A percentile compares a stretch with the other conserved stretches of the same genome.
phyloP scores from a whole-genome alignment of 2,329 filamentous ascomycete genomes.

The Colletotrichum truncatum region DNA sequence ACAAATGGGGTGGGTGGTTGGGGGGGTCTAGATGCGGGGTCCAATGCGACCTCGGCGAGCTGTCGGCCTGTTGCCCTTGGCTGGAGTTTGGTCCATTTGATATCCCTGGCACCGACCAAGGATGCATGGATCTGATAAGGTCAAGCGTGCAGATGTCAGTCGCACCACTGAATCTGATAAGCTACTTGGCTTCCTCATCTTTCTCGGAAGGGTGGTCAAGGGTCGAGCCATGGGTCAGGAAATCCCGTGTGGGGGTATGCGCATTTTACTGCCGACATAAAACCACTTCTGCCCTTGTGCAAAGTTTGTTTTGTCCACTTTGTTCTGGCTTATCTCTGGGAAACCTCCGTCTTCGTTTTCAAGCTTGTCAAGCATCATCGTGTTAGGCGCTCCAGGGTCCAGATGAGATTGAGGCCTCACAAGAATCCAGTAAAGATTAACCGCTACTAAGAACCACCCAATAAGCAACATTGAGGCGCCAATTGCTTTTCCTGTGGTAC shows the following conservation, averaged over 20 bases:
- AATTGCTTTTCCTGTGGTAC: not conserved
- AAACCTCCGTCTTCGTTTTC: not conserved
- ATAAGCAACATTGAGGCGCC: not conserved
- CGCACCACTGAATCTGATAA: slow-evolving; percentile 22
- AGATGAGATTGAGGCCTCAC: not conserved
- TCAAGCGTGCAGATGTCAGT: not conserved
- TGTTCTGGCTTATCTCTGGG: not conserved
- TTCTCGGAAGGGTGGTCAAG: not conserved
- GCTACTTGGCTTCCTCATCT: slow-evolving; percentile 4
- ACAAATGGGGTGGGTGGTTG: not conserved
- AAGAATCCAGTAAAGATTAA: not conserved
- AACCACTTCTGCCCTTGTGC: not conserved
- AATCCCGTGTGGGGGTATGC: not conserved
- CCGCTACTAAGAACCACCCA: not conserved
- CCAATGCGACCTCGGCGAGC: slow-evolving; percentile 11
- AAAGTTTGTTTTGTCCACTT: not conserved
- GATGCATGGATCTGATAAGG: slow-evolving; percentile 28
- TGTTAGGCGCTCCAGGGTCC: not conserved
- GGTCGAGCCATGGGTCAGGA: too few species aligned
- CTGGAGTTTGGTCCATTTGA: not conserved
- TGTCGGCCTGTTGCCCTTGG: not conserved
- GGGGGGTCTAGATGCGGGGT: slow-evolving; percentile 20
- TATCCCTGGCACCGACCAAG: slow-evolving; percentile 4
- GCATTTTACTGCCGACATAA: slow-evolving; percentile 20
- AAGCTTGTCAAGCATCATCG: not conserved